Conservation (phyloP, 1,284 basidiomycete genomes). For the Taiwanofungus camphoratus region DNA sequence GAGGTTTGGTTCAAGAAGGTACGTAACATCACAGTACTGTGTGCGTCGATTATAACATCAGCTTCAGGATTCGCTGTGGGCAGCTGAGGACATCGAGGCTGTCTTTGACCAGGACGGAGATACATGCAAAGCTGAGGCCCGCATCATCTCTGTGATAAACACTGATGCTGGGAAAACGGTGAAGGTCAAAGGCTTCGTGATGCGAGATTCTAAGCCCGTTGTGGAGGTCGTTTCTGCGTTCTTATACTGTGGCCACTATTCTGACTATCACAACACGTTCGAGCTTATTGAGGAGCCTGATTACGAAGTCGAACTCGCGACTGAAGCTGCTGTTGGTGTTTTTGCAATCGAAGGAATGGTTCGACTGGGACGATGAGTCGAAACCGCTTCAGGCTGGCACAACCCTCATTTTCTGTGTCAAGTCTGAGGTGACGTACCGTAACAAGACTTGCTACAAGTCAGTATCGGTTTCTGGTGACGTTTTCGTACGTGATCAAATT, state of each 20-base stretch:
- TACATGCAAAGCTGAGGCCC: constrained; percentile 85
- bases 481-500: constrained; percentile 82
- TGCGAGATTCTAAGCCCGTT: constrained; percentile 70
- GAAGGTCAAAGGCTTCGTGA: constrained; percentile 85
- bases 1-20: constrained; percentile 99
- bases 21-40: too few species aligned
- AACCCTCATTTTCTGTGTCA: constrained; percentile 84
- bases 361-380: constrained; percentile 87
- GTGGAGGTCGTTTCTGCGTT: constrained; percentile 95
- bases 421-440: constrained; percentile 85
- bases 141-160: constrained; percentile 87
- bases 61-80: constrained; percentile 90
- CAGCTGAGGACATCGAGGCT: constrained; percentile 96
- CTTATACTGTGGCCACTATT: constrained; percentile 93
- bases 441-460: constrained; percentile 84
- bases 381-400: constrained; percentile 77
- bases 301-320: constrained; percentile 74
- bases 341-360: constrained; percentile 97
- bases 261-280: constrained; percentile 94
- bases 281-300: constrained; percentile 87
- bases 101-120: constrained; percentile 98
- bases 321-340: constrained; percentile 83
- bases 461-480: constrained; percentile 79
- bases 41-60: too few species aligned
- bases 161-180: constrained; percentile 91